Percentiles rank a stretch among this genome's conserved stretches.
These are phyloP conservation scores for Hymenoscyphus linearis DNA, from an alignment of 2,329 filamentous ascomycete species.

Conservation along the genomic window DNA sequence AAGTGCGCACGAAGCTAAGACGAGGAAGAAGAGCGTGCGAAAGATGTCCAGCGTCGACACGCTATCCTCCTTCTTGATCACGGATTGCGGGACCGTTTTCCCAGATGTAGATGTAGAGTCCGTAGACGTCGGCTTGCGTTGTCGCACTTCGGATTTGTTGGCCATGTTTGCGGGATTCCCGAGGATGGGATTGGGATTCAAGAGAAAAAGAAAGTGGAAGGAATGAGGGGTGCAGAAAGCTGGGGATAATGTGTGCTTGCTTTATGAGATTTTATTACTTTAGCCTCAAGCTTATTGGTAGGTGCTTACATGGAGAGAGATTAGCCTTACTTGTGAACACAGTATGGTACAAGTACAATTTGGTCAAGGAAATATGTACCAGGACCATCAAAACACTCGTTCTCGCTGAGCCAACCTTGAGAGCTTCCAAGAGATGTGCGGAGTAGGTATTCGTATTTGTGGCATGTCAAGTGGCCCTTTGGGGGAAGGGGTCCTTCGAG, in stretches of 20 bases:
- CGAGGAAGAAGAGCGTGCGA: slow-evolving; percentile 26
- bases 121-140: slow-evolving; percentile 1
- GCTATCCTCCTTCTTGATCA: slow-evolving; percentile 26
- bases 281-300: slow-evolving; percentile 7
- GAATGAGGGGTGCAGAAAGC: neutral
- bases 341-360: slow-evolving; percentile 2
- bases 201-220: neutral
- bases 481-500: neutral
- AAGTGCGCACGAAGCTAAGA: slow-evolving; percentile 22
- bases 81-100: slow-evolving; percentile 4
- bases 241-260: neutral
- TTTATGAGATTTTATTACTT: slow-evolving; percentile 5
- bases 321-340: slow-evolving; percentile 4
- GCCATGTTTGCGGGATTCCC: neutral
- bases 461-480: neutral
- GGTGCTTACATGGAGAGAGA: slow-evolving; percentile 1
- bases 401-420: neutral
- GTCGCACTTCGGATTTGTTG: slow-evolving; percentile 2
- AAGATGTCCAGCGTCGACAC: slow-evolving; percentile 26
- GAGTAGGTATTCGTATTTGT: too few species aligned
- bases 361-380: neutral
- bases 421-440: too few species aligned
- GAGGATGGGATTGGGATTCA: neutral
- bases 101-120: neutral
- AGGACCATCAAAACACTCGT: neutral